These are phyloP conservation scores for Singerocomus inundabilis DNA, from an alignment of 1,284 basidiomycete species.

Conservation along the genomic window DNA sequence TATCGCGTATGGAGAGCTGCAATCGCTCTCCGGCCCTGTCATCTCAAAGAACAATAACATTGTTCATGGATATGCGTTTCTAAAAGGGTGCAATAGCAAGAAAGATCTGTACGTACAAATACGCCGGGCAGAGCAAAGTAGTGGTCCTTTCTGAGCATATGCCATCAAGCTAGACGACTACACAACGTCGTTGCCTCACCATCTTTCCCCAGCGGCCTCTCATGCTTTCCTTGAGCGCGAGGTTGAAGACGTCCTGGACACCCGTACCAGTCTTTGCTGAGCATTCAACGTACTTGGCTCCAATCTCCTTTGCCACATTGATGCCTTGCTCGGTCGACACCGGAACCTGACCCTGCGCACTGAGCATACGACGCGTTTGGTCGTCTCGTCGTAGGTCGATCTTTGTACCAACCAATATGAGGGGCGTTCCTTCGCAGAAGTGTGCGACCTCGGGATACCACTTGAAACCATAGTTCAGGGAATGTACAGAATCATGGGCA, in stretches of 20 bases:
- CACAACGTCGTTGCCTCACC: slow-evolving; percentile 72
- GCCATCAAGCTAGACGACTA: slow-evolving; percentile 56
- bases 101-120: slow-evolving; percentile 36
- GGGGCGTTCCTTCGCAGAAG: slow-evolving; percentile 92
- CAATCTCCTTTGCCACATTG: slow-evolving; percentile 85
- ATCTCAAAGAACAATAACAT: slow-evolving; percentile 27
- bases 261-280: slow-evolving; percentile 88
- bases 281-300: slow-evolving; percentile 95
- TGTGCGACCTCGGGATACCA: slow-evolving; percentile 99
- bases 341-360: slow-evolving; percentile 87
- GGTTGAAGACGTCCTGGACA: slow-evolving; percentile 91
- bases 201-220: slow-evolving; percentile 72
- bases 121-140: slow-evolving; percentile 16
- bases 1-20: slow-evolving; percentile 23
- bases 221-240: slow-evolving; percentile 88
- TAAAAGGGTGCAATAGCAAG: slow-evolving; percentile 22
- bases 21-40: slow-evolving; percentile 15
- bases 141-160: slow-evolving; percentile 10
- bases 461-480: slow-evolving; percentile 42
- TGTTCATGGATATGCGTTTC: slow-evolving; percentile 4
- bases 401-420: slow-evolving; percentile 94
- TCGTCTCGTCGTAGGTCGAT: slow-evolving; percentile 88
- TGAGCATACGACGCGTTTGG: slow-evolving; percentile 87
- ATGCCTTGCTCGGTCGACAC: slow-evolving; percentile 80
- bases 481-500: neutral